These are phyloP conservation scores for Komagataella ulmi DNA, from an alignment of 805 yeast species.

Conservation along the genomic window DNA sequence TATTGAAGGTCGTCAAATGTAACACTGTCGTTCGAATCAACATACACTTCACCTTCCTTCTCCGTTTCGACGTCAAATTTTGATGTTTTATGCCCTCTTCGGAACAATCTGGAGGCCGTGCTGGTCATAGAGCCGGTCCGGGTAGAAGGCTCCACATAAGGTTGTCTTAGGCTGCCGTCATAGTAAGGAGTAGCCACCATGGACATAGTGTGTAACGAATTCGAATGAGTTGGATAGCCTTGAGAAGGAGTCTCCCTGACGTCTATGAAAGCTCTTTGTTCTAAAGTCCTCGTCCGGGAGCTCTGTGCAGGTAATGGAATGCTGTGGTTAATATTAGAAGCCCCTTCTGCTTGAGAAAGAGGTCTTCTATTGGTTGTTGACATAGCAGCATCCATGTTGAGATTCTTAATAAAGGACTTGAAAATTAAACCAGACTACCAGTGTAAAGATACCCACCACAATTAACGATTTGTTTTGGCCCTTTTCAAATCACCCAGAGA, in stretches of 20 bases:
- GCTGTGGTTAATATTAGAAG: background rate
- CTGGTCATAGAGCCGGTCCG: background rate
- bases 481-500: background rate
- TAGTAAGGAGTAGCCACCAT: background rate
- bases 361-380: slow-evolving; percentile 8
- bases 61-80: slow-evolving; percentile 10
- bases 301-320: background rate
- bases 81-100: slow-evolving; percentile 3
- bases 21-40: slow-evolving; percentile 24
- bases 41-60: slow-evolving; percentile 11
- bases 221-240: background rate
- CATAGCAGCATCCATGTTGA: slow-evolving; percentile 21
- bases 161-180: background rate
- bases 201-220: background rate
- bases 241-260: background rate
- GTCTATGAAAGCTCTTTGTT: background rate
- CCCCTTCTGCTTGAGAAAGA: background rate
- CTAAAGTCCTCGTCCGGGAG: background rate
- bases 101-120: slow-evolving; percentile 8
- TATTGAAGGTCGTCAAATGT: slow-evolving; percentile 56
- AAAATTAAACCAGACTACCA: background rate
- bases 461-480: background rate
- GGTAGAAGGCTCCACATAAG: background rate
- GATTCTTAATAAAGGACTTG: background rate
- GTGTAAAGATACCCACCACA: background rate